Percentiles rank a stretch among this genome's conserved stretches.
These are phyloP conservation scores for Gymnopilus junonius DNA, from an alignment of 768 basidiomycete species.

Conservation along the genomic window DNA sequence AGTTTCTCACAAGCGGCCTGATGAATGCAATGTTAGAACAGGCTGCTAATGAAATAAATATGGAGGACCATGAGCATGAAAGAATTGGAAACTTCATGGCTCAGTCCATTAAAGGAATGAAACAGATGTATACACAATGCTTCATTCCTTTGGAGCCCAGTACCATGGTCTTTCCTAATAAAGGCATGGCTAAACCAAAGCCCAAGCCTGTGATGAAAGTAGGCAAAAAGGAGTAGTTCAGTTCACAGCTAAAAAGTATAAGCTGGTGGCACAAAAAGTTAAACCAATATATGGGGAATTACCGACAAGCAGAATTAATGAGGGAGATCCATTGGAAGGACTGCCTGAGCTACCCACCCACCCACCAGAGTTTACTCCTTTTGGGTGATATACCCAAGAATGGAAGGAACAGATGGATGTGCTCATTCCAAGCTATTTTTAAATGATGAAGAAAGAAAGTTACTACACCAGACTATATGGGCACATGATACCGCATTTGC, in stretches of 20 bases:
- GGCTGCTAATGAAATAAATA: no score
- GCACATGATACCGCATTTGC: slow-evolving; percentile 18
- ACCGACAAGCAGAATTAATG: slow-evolving; percentile 7
- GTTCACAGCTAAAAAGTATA: slow-evolving; percentile 12
- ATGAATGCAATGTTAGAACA: no score
- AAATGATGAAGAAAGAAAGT: slow-evolving; percentile 16
- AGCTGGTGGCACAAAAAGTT: slow-evolving; percentile 10
- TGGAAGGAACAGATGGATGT: slow-evolving; percentile 1
- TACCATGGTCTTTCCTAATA: no score
- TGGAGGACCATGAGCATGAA: no score
- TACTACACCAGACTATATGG: slow-evolving; percentile 17
- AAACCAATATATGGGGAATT: slow-evolving; percentile 7
- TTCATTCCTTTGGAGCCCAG: no score
- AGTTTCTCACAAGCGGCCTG: no score
- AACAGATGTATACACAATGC: no score
- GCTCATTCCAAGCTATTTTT: slow-evolving; percentile 6
- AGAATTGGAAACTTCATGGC: no score
- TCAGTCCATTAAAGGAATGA: no score
- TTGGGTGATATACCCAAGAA: slow-evolving; percentile 7
- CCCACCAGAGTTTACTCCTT: slow-evolving; percentile 2
- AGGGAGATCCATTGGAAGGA: slow-evolving; percentile 8
- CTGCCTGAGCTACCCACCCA: slow-evolving; percentile 4
- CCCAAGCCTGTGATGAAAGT: neutral
- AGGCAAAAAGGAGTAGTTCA: no score
- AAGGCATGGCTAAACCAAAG: no score